These are phyloP conservation scores for Cercospora janseana DNA, from an alignment of 2,329 filamentous ascomycete species.

Conservation along the genomic window DNA sequence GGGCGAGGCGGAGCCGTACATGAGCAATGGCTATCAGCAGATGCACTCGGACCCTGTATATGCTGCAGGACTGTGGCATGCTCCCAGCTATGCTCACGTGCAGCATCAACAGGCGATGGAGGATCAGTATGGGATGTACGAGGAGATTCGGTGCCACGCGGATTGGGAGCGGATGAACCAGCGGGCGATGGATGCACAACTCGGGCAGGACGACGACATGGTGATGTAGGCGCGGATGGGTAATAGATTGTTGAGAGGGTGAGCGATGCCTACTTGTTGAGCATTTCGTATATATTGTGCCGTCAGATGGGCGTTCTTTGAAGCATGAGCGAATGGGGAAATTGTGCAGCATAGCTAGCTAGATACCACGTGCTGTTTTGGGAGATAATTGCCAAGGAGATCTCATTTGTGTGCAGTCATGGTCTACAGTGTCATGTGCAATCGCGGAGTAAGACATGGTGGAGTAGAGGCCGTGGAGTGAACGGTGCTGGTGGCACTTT, in stretches of 20 bases:
- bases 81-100: slow-evolving; percentile 34
- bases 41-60: slow-evolving; percentile 66
- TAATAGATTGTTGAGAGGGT: not conserved
- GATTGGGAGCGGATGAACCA: slow-evolving; percentile 42
- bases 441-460: no score
- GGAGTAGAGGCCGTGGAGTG: no score
- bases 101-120: slow-evolving; percentile 57
- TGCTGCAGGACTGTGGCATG: slow-evolving; percentile 43
- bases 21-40: slow-evolving; percentile 74
- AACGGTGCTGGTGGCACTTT: no score
- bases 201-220: slow-evolving; percentile 35
- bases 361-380: no score
- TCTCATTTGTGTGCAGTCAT: no score
- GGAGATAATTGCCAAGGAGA: no score
- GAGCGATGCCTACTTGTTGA: not conserved
- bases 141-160: slow-evolving; percentile 54
- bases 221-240: slow-evolving; percentile 26
- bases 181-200: slow-evolving; percentile 22
- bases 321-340: not conserved
- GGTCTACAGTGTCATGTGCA: no score
- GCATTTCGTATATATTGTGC: not conserved
- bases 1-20: slow-evolving; percentile 70
- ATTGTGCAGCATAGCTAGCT: no score
- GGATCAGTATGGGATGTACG: slow-evolving; percentile 64
- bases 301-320: not conserved